Base-by-base conservation (phyloP, 305 asterid species). In the Galium porrigens region DNA sequence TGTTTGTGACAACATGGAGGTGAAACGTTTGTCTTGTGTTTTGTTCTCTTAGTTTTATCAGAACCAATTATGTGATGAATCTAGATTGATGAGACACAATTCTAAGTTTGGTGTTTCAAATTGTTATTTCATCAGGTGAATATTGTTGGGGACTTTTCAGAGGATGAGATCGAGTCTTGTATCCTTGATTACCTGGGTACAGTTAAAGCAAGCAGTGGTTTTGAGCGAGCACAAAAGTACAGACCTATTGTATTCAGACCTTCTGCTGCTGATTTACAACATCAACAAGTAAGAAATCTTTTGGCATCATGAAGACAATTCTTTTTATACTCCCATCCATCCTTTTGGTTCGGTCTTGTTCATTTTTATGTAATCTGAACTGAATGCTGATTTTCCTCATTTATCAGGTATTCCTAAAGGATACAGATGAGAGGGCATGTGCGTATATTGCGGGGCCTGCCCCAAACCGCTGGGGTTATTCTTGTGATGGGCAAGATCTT, bases 361-460 rank as follows among this genome's bases (percentile, higher is more conserved):
- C 27, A 56, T 34, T 18, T 22, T 56, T 42, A 20, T 27, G 4
- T 39, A 69, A 17, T 69, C 20, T 20, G 17, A 53, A 37, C 39
- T 52, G 48, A 49, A 30, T 17, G 63, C 11, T 33, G 10, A 18
- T 8, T 29, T 55, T 53, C 69, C 48, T 65, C 81, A 46, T 66
- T 68, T 81, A 58, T 36, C 86, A 94, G 97, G 96, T 94, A 66
- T 89, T 84, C 71, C 77, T 94, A 76, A 87, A 94, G 86, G 99
- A 89, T 78, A 94, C 99, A 54, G 99, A 92, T 79, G 96, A 89
- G 83, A 81, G 99, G 72, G 99, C 99, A 65, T 92, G 99, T 78
- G 99, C 99, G 18, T 94, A 89, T 77, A 74, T 94, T 74, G 97
- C 99, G 5, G 99, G 99, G 63, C 96, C 97, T 70, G 99, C 99